Conservation (phyloP, 2,329 filamentous ascomycete species). For the Graphilbum fragrans region DNA sequence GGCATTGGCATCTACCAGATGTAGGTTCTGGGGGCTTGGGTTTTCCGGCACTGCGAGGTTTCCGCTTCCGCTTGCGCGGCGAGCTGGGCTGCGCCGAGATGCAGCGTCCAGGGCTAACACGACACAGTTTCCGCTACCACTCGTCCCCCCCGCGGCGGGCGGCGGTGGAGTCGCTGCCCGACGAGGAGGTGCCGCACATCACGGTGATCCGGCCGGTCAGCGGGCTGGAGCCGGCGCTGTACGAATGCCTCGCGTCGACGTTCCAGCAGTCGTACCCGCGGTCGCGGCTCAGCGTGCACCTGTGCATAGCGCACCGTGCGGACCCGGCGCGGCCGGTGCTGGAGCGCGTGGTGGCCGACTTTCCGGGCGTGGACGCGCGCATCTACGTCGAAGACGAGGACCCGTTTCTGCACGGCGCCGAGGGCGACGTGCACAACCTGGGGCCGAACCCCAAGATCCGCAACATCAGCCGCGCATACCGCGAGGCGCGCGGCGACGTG, state of each 20-base stretch:
- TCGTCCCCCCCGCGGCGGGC: constrained; percentile 35
- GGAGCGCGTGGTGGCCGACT: constrained; percentile 58
- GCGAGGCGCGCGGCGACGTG: constrained; percentile 76
- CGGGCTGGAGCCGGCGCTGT: constrained; percentile 78
- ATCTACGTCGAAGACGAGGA: constrained; percentile 30
- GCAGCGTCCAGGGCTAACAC: too few relatives aligned
- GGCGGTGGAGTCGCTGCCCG: constrained; percentile 35
- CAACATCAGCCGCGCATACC: constrained; percentile 87
- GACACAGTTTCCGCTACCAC: constrained; percentile 43
- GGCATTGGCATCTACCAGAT: constrained; percentile 42
- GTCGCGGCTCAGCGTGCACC: constrained; percentile 63
- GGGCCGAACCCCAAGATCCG: constrained; percentile 98
- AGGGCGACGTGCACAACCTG: constrained; percentile 42
- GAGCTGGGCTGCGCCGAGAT: too few relatives aligned
- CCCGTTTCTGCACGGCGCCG: constrained; percentile 21
- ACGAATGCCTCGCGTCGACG: constrained; percentile 81
- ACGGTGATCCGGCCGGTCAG: constrained; percentile 91
- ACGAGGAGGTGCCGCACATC: constrained; percentile 57
- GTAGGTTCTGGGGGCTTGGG: too few relatives aligned
- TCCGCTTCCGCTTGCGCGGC: too few relatives aligned
- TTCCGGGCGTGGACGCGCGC: constrained; percentile 65
- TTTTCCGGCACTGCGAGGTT: too few relatives aligned
- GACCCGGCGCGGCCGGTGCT: constrained; percentile 74
- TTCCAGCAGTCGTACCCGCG: constrained; percentile 73
- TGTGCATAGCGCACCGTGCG: constrained; percentile 64